Evolutionary conservation across 495 filamentous ascomycete species (phyloP).

Genomic region (Penicillium cinerascens): DNA sequence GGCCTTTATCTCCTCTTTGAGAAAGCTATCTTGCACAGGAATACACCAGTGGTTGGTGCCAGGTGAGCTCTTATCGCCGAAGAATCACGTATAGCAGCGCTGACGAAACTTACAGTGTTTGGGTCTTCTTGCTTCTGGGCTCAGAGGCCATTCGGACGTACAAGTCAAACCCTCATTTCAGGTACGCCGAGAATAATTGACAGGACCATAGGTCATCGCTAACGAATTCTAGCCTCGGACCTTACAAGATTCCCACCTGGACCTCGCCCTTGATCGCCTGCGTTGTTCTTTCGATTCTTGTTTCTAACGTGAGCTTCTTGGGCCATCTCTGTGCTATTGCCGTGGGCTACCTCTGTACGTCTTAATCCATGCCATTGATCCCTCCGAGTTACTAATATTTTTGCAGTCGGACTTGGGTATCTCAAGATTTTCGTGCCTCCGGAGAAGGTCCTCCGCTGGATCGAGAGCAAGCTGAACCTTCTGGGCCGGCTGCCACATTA

Average conservation of each 20-base stretch:
- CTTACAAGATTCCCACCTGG: constrained; percentile 85
- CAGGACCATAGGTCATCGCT: neutral
- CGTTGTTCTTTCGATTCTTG: constrained; percentile 64
- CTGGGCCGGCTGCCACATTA: constrained; percentile 81
- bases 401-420: constrained; percentile 73
- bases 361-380: neutral
- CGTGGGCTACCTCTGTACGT: constrained; percentile 82
- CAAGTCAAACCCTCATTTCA: constrained; percentile 69
- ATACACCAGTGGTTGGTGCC: constrained; percentile 72
- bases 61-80: constrained; percentile 54
- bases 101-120: constrained; percentile 56
- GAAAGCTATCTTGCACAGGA: constrained; percentile 58
- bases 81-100: neutral
- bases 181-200: constrained; percentile 25
- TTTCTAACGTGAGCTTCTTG: constrained; percentile 77
- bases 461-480: constrained; percentile 81
- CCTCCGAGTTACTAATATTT: constrained; percentile 11
- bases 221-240: constrained; percentile 42
- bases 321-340: constrained; percentile 79
- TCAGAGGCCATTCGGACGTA: constrained; percentile 81
- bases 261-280: constrained; percentile 75
- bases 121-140: constrained; percentile 84
- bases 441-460: constrained; percentile 73
- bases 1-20: constrained; percentile 69
- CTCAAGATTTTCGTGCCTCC: constrained; percentile 81